Evolutionary conservation across 331 rosid species (phyloP).

Genomic region (Acacia pycnantha): DNA sequence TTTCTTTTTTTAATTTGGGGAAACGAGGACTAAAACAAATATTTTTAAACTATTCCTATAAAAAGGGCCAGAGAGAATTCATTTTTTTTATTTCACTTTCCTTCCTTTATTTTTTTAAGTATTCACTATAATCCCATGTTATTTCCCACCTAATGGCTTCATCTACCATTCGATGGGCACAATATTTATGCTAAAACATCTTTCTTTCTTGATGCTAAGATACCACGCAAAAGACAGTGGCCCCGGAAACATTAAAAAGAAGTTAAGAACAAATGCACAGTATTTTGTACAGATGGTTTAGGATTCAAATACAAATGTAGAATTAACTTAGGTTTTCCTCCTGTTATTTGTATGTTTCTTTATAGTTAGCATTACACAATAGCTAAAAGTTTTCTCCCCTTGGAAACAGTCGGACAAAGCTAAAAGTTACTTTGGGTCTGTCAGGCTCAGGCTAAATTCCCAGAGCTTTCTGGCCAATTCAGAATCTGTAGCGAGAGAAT

Average conservation of each 20-base stretch:
- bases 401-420: constrained; percentile 20
- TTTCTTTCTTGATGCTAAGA: no score
- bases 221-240: background rate
- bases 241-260: background rate
- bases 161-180: background rate
- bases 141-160: no score
- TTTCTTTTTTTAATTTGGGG: background rate
- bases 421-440: constrained; percentile 32
- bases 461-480: constrained; percentile 71
- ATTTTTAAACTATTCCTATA: no score
- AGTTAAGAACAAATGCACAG: no score
- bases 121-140: background rate
- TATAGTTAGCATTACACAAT: background rate
- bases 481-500: constrained; percentile 50
- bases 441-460: constrained; percentile 76
- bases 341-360: background rate
- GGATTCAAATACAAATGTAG: background rate
- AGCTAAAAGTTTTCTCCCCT: background rate
- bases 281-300: constrained; percentile 34
- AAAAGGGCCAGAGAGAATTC: background rate
- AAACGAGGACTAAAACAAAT: background rate
- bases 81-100: background rate
- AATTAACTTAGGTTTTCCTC: background rate
- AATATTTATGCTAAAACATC: no score
- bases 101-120: no score